Conservation (phyloP, 78 protist species). For the Tieghemostelium lacteum region DNA sequence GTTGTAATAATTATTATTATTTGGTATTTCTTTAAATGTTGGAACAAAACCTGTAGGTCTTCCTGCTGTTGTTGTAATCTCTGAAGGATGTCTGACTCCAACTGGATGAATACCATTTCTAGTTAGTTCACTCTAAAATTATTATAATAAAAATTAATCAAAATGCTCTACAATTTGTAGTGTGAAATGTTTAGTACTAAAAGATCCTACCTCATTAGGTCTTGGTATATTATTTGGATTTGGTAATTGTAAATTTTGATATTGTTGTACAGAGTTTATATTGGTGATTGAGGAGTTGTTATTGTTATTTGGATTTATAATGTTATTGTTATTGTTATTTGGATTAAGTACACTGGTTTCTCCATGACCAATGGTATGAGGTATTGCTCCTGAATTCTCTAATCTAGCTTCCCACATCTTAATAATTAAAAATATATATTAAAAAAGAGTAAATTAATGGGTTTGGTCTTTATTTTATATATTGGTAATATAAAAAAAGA, state of each 20-base stretch:
- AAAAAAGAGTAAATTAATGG: background rate
- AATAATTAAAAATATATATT: background rate
- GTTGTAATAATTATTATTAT: background rate
- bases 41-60: slow-evolving; percentile 28
- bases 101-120: slow-evolving; percentile 35
- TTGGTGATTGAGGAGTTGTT: background rate
- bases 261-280: background rate
- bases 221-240: background rate
- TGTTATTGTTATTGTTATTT: too few relatives aligned
- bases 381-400: slow-evolving; percentile 26
- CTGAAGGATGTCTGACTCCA: slow-evolving; percentile 10
- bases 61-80: slow-evolving; percentile 11
- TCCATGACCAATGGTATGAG: background rate
- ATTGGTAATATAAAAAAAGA: background rate
- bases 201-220: background rate
- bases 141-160: background rate
- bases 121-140: background rate
- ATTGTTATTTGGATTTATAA: background rate
- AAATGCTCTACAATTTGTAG: background rate
- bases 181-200: too few relatives aligned
- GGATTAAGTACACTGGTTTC: background rate
- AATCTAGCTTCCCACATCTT: slow-evolving; percentile 54
- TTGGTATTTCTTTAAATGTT: background rate
- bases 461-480: background rate
- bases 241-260: background rate